Conservation (phyloP, 106 monocot species). For the Dendrobium catenatum region DNA sequence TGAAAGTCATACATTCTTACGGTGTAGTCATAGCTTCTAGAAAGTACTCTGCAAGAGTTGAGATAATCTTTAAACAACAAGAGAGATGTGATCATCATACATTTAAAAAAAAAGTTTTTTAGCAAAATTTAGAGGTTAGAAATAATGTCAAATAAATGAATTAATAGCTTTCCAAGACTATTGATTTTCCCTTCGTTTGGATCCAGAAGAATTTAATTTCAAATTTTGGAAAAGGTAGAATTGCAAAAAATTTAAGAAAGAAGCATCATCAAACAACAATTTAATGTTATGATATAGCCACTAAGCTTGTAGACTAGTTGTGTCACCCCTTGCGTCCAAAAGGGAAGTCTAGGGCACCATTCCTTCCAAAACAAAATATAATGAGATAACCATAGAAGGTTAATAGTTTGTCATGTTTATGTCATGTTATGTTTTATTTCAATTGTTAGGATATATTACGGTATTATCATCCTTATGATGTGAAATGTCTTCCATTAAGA, state of each 20-base stretch:
- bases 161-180: neutral
- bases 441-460: no score
- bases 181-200: neutral
- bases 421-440: no score
- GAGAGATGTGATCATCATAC: neutral
- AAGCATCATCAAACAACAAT: neutral
- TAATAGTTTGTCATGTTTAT: no score
- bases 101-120: neutral
- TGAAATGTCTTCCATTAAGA: no score
- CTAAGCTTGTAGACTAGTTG: no score
- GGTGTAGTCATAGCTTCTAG: constrained; percentile 95
- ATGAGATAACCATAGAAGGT: no score
- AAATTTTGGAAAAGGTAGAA: neutral
- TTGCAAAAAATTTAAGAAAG: neutral
- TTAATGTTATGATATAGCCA: neutral
- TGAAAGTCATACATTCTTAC: constrained; percentile 99
- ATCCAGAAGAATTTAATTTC: neutral
- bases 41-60: constrained; percentile 89
- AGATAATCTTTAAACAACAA: constrained; percentile 58
- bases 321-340: no score
- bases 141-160: neutral
- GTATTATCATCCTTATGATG: no score
- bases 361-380: no score
- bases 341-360: no score
- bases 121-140: neutral